Conservation (phyloP, 768 basidiomycete species). For the Pleurotus sapidus region DNA sequence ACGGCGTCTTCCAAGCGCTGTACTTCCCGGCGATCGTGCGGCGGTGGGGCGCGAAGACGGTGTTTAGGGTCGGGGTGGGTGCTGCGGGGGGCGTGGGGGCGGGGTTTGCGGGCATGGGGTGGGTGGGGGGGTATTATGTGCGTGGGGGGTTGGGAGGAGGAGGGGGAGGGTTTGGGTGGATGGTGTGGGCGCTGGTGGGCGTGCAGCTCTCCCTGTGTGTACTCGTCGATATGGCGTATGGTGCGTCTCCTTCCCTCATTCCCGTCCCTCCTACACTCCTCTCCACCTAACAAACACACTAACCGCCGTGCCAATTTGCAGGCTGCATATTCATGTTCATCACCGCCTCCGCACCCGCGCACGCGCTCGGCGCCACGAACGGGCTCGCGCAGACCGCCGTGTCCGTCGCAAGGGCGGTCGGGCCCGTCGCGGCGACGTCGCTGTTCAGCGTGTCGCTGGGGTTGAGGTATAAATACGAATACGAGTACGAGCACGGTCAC, state of each 20-base stretch:
- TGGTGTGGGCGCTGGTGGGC: conserved; percentile 29
- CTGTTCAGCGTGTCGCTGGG: conserved; percentile 27
- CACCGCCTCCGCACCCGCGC: conserved; percentile 50
- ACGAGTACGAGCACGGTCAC: too few species aligned
- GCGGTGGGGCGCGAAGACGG: conserved; percentile 29
- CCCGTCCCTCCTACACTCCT: too few species aligned
- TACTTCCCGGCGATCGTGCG: conserved; percentile 30
- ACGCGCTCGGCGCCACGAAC: conserved; percentile 56
- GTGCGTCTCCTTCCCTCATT: conserved; percentile 21
- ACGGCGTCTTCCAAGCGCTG: conserved; percentile 32
- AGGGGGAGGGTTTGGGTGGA: too few species aligned
- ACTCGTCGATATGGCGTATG: conserved; percentile 31
- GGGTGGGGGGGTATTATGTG: too few species aligned
- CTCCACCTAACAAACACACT: too few species aligned
- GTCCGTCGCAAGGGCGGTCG: conserved; percentile 47
- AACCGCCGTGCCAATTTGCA: too few species aligned
- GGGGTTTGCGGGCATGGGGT: too few species aligned
- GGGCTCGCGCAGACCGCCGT: conserved; percentile 53
- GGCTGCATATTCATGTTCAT: conserved; percentile 48
- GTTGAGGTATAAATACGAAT: too few species aligned
- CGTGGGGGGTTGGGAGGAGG: too few species aligned
- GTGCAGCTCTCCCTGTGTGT: conserved; percentile 19
- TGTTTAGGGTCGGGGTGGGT: conserved; percentile 28
- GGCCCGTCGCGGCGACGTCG: conserved; percentile 49
- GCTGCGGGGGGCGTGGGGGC: too few species aligned